A percentile compares a stretch with the other conserved stretches of the same genome.
Evolutionary conservation across 2,329 filamentous ascomycete species (phyloP).

Genomic region (Cadophora malorum): DNA sequence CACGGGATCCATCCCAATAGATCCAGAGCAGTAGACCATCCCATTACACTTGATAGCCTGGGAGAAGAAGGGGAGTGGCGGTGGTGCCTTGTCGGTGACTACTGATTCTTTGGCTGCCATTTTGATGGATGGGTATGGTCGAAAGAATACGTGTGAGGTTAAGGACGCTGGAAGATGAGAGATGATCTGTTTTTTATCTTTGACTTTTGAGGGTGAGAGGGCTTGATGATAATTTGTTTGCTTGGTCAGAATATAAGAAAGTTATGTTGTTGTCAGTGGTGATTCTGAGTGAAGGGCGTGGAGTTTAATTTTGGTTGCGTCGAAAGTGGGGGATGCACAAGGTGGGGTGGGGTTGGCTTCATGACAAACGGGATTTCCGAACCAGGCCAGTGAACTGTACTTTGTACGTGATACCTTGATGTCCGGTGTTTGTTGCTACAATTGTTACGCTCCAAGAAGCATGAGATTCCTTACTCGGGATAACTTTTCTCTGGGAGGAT

Average conservation of each 20-base stretch:
- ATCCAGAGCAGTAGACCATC: slow-evolving; percentile 74
- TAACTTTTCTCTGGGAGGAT: too few species aligned
- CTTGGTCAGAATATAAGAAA: background rate
- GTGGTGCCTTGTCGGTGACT: slow-evolving; percentile 49
- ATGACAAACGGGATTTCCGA: background rate
- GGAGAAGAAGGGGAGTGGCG: slow-evolving; percentile 61
- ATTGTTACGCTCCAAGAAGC: too few species aligned
- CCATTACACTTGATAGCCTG: slow-evolving; percentile 68
- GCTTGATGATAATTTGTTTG: background rate
- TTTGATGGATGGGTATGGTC: background rate
- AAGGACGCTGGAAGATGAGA: background rate
- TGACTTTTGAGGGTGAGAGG: background rate
- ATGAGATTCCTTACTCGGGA: too few species aligned
- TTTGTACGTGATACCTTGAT: background rate
- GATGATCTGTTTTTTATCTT: too few species aligned
- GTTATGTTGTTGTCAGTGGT: background rate
- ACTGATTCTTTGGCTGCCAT: slow-evolving; percentile 42
- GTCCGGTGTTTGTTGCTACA: background rate
- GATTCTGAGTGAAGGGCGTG: background rate
- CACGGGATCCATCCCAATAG: slow-evolving; percentile 62
- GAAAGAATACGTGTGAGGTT: too few species aligned
- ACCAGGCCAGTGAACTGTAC: background rate
- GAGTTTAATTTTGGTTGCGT: background rate
- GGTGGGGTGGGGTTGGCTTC: background rate
- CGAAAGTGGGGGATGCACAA: background rate